Percentiles rank a stretch among this genome's conserved stretches.
These are phyloP conservation scores for Botrytis fabae DNA, from an alignment of 2,329 filamentous ascomycete species.

Conservation along the genomic window DNA sequence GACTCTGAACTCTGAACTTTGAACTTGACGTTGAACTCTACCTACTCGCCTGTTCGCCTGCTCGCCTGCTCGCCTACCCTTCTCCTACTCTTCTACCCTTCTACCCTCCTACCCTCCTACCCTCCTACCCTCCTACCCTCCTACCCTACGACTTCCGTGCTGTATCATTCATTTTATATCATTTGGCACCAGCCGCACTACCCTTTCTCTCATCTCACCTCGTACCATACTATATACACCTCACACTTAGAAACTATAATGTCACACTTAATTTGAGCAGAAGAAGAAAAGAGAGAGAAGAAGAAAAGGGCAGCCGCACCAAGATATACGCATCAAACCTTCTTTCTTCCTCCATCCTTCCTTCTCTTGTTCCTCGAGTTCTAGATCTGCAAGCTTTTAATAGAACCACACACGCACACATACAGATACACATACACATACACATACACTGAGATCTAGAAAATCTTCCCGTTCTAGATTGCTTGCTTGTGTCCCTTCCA, in stretches of 20 bases:
- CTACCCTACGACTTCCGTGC: neutral
- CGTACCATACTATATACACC: slow-evolving; percentile 7
- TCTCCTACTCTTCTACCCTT: neutral
- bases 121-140: neutral
- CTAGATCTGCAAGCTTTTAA: slow-evolving; percentile 6
- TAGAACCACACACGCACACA: slow-evolving; percentile 14
- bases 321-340: slow-evolving; percentile 6
- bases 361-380: slow-evolving; percentile 5
- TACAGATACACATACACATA: slow-evolving; percentile 10
- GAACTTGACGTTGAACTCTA: neutral
- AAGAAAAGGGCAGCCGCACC: slow-evolving; percentile 3
- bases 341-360: slow-evolving; percentile 3
- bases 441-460: slow-evolving; percentile 12
- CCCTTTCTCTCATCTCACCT: slow-evolving; percentile 9
- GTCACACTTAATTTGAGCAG: neutral
- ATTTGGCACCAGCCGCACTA: neutral
- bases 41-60: neutral
- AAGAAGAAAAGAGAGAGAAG: neutral
- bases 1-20: neutral
- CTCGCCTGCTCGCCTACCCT: neutral
- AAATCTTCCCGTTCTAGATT: slow-evolving; percentile 14
- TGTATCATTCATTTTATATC: neutral
- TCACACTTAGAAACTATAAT: neutral
- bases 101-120: neutral
- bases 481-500: neutral